Percentiles rank a stretch among this genome's conserved stretches.
Conservation (phyloP, 2,329 filamentous ascomycete species). For the Apiospora rasikravindrae region DNA sequence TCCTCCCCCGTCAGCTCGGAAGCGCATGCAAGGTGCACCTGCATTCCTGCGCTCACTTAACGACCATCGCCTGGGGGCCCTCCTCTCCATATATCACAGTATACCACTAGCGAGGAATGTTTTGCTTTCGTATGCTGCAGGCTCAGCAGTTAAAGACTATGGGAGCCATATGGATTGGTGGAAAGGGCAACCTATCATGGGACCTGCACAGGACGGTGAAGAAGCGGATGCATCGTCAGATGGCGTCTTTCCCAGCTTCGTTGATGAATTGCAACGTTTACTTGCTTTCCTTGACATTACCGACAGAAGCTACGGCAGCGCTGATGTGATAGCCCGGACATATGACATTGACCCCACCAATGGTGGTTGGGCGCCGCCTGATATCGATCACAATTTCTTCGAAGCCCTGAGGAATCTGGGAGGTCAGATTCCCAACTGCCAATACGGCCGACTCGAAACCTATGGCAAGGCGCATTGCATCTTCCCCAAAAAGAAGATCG, state of each 20-base stretch:
- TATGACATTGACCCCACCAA: slow-evolving; percentile 39
- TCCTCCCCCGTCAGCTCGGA: slow-evolving; percentile 49
- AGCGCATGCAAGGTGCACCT: slow-evolving; percentile 49
- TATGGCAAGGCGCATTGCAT: background rate
- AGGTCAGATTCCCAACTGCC: slow-evolving; percentile 19
- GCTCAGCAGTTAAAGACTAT: slow-evolving; percentile 49
- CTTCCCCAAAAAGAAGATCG: background rate
- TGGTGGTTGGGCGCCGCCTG: slow-evolving; percentile 43
- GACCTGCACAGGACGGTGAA: slow-evolving; percentile 21
- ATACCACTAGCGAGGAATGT: slow-evolving; percentile 63
- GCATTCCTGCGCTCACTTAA: slow-evolving; percentile 52
- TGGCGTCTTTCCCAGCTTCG: slow-evolving; percentile 44
- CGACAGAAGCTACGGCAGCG: slow-evolving; percentile 63
- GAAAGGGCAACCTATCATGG: slow-evolving; percentile 59
- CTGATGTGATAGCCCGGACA: slow-evolving; percentile 51
- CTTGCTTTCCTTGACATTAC: slow-evolving; percentile 68
- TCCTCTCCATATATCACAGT: slow-evolving; percentile 64
- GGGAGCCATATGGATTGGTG: slow-evolving; percentile 66
- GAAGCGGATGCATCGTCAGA: slow-evolving; percentile 33
- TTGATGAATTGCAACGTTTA: slow-evolving; percentile 64
- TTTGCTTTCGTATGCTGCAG: slow-evolving; percentile 48
- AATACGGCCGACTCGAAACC: background rate
- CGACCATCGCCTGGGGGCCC: slow-evolving; percentile 50
- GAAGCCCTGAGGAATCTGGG: slow-evolving; percentile 30
- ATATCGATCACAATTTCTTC: slow-evolving; percentile 51